Conservation (phyloP, 2,329 filamentous ascomycete species). For the Colletotrichum orchidophilum region DNA sequence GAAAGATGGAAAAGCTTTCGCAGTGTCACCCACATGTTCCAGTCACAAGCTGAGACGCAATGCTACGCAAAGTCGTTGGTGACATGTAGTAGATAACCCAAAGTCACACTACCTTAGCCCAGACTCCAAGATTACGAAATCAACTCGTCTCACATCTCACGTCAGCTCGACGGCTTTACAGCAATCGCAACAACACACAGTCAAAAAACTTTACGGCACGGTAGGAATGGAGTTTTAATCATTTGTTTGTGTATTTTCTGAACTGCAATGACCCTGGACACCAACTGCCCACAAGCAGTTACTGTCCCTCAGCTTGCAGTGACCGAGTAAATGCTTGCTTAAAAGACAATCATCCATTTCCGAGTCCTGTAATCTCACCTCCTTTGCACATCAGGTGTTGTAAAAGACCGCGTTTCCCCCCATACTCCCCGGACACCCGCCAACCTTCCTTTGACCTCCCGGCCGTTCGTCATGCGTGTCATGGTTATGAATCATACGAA, state of each 20-base stretch:
- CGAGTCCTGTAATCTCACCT: slow-evolving; percentile 6
- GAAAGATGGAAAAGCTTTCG: too few species aligned
- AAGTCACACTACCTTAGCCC: too few species aligned
- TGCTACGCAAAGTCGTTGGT: too few species aligned
- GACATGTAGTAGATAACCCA: too few species aligned
- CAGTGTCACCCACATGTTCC: too few species aligned
- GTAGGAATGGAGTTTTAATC: slow-evolving; percentile 17
- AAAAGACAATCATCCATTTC: neutral
- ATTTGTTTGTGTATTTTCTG: slow-evolving; percentile 34
- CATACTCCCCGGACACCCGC: neutral
- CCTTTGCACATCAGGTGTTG: slow-evolving; percentile 7
- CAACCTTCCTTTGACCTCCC: neutral
- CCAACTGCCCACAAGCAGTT: slow-evolving; percentile 8
- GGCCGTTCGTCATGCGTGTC: slow-evolving; percentile 15
- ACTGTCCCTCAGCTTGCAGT: slow-evolving; percentile 4
- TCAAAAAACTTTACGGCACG: too few species aligned
- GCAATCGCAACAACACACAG: too few species aligned
- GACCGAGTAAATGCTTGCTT: slow-evolving; percentile 1
- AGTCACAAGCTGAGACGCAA: too few species aligned
- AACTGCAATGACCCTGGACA: slow-evolving; percentile 28
- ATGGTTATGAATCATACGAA: slow-evolving; percentile 5
- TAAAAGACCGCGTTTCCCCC: slow-evolving; percentile 19
- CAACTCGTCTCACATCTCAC: too few species aligned
- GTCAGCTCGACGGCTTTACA: too few species aligned
- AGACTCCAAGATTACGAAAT: too few species aligned